These are phyloP conservation scores for Macrocybe gigantea DNA, from an alignment of 768 basidiomycete genomes.

Conservation along the genomic window DNA sequence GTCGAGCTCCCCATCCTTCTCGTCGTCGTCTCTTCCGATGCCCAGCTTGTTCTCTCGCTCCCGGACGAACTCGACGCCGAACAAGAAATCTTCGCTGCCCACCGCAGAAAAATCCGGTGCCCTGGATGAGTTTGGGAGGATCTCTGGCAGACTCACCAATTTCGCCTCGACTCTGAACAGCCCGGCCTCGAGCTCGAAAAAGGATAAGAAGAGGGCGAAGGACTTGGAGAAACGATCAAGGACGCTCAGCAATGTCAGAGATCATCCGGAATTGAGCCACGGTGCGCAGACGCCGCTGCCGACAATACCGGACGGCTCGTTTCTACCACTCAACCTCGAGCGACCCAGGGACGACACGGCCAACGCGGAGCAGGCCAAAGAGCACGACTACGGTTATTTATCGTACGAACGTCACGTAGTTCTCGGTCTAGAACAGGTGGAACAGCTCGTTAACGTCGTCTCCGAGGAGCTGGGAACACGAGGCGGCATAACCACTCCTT, in stretches of 20 bases:
- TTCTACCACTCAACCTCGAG: conserved; percentile 48
- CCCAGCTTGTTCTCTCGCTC: conserved; percentile 71
- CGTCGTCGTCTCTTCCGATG: conserved; percentile 44
- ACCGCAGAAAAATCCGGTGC: conserved; percentile 19
- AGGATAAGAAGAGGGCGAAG: conserved; percentile 49
- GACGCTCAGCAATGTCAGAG: conserved; percentile 22
- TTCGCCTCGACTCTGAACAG: conserved; percentile 17
- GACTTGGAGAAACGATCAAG: conserved; percentile 31
- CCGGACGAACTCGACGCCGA: conserved; percentile 54
- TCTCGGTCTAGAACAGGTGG: conserved; percentile 69
- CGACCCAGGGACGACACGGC: conserved; percentile 33
- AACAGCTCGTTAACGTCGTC: conserved; percentile 64
- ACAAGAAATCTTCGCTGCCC: conserved; percentile 29
- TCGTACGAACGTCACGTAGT: conserved; percentile 69
- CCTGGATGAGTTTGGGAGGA: conserved; percentile 65
- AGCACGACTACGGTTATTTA: conserved; percentile 64
- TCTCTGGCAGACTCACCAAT: conserved; percentile 39
- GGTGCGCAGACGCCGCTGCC: conserved; percentile 30
- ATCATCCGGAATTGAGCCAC: conserved; percentile 27
- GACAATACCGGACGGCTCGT: conserved; percentile 42
- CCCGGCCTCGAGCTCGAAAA: conserved; percentile 30
- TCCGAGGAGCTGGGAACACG: conserved; percentile 65
- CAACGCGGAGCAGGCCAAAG: conserved; percentile 29
- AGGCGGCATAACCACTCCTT: conserved; percentile 81
- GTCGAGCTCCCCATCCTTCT: conserved; percentile 19